Evolutionary conservation across 306 rosid genomes (phyloP).

Genomic region (Gillenia trifoliata): DNA sequence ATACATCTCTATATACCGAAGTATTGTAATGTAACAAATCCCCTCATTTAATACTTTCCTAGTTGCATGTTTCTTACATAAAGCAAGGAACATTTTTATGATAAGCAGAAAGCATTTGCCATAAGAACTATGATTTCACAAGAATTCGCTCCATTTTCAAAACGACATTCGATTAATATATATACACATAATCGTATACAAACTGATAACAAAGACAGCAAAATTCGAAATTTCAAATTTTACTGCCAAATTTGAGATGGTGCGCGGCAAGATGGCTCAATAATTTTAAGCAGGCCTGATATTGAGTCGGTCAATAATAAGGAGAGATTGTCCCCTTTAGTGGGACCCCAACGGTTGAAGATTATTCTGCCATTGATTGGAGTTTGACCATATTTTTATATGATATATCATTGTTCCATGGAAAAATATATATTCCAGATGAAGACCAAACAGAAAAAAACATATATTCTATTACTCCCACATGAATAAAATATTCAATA

Average conservation of each 20-base stretch:
- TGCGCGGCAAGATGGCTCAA: not conserved
- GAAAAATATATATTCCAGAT: too few relatives aligned
- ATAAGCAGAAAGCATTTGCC: not conserved
- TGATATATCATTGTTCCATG: too few relatives aligned
- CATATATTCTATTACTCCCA: too few relatives aligned
- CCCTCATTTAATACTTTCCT: too few relatives aligned
- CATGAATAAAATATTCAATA: too few relatives aligned
- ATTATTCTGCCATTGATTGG: conserved; percentile 13
- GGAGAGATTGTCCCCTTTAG: conserved; percentile 22
- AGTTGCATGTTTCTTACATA: not conserved
- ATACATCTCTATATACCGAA: too few relatives aligned
- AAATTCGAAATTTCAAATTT: not conserved
- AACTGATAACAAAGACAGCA: not conserved
- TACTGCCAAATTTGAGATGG: not conserved
- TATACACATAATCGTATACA: too few relatives aligned
- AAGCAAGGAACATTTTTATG: not conserved
- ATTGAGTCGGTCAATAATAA: conserved; percentile 13
- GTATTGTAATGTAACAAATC: too few relatives aligned
- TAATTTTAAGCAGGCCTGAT: not conserved
- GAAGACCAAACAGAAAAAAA: too few relatives aligned
- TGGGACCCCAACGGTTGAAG: conserved; percentile 29
- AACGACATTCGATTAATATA: too few relatives aligned
- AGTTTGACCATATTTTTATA: not conserved
- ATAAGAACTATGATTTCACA: not conserved
- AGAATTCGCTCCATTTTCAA: not conserved